Evolutionary conservation across 2,329 filamentous ascomycete genomes (phyloP), one percentile per base, ranked within the genome.

Genomic region (Fonsecaea monophora): DNA sequence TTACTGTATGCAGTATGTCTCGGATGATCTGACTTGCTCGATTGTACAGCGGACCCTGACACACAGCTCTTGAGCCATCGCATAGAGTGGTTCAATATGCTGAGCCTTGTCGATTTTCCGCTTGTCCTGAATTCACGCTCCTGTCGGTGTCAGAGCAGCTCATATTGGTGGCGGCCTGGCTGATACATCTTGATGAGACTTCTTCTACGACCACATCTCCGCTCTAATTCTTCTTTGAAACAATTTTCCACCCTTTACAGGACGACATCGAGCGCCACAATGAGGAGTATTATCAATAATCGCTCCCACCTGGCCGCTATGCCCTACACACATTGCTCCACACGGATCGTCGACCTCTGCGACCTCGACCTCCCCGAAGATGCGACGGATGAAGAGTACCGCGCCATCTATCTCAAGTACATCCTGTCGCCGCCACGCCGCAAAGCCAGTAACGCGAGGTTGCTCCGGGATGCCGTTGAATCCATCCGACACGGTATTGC

Each of bases 311-410:
- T 66, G 32, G 57, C 61, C 25, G 65, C 64, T 5, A 25, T 68
- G 59, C 62, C 68, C 15, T 73, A 73, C 60, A 60, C 56, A n/a
- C 68, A 71, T 48, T 72, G 71, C 61, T 53, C 65, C 45, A 73
- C 71, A 12, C 68, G 66, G 4, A 69, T 72, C 32, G 60, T 73
- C 21, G 55, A 60, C 32, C 64, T 73, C 6, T 56, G 30, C 12
- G 60, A 66, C 13, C 60, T 73, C 32, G 42, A 67, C n/a, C 58
- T 73, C n/a, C 71, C 70, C 4, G 66, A 70, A 32, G 25, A 55
- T 7, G 69, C 68, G 13, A 60, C 68, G 3, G 71, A 73, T 34
- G 68, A 69, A 25, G 65, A 66, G 32, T 70, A 72, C 60, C 70
- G 70, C 15, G 34, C 55, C 32, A 65, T 73, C 37, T 73, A 71